Evolutionary conservation across 2,329 filamentous ascomycete genomes (phyloP).

Genomic region (Trichoderma hamatum): DNA sequence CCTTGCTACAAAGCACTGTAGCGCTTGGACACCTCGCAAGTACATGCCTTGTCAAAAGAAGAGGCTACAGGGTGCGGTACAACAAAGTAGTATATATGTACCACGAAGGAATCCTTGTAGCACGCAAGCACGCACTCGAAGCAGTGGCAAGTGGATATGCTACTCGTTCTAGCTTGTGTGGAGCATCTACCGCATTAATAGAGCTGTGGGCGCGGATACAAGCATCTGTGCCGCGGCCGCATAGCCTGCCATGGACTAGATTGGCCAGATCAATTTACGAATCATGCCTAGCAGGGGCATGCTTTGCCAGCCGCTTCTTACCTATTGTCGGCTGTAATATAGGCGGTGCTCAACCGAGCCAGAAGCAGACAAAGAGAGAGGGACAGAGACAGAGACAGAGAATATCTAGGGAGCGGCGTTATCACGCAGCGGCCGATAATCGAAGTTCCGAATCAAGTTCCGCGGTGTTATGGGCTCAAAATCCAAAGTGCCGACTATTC

Average conservation of each 20-base stretch:
- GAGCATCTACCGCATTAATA: background rate
- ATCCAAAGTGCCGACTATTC: conserved; percentile 2
- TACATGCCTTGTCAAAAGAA: background rate
- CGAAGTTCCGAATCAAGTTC: background rate
- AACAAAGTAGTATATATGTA: background rate
- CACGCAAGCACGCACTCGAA: background rate
- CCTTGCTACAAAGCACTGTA: background rate
- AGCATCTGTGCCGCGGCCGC: conserved; percentile 20
- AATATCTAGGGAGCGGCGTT: background rate
- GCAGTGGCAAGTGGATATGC: background rate
- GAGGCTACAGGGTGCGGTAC: background rate
- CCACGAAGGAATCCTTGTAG: background rate
- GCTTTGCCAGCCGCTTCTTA: background rate
- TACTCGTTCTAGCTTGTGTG: conserved; percentile 1
- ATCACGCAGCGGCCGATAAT: conserved; percentile 8
- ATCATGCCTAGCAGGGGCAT: background rate
- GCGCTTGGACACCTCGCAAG: background rate
- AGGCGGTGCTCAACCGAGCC: background rate
- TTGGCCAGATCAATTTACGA: background rate
- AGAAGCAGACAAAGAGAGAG: background rate
- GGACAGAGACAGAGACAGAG: background rate
- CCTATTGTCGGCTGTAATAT: background rate
- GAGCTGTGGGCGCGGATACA: conserved; percentile 18
- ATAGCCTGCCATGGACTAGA: conserved; percentile 10
- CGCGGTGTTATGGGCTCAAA: background rate